Percentiles rank a stretch among this genome's conserved stretches.
phyloP scores from a whole-genome alignment of 1,139 yeast genomes.

The Yamadazyma atlantica region DNA sequence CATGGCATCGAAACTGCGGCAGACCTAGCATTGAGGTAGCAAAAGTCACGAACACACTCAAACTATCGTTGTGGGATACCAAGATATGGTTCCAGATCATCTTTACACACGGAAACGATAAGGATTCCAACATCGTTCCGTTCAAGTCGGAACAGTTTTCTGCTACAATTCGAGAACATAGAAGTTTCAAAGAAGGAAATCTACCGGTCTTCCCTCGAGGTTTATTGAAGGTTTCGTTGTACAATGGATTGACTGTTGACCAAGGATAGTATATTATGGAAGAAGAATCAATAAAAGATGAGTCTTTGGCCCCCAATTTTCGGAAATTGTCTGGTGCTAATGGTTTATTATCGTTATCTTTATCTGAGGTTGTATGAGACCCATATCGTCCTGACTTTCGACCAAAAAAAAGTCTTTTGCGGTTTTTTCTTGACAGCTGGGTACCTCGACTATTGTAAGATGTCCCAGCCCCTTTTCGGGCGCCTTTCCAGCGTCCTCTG shows the following conservation, averaged over 20 bases:
- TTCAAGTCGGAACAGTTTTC: slow-evolving; percentile 23
- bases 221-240: neutral
- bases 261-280: slow-evolving; percentile 20
- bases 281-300: slow-evolving; percentile 16
- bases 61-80: slow-evolving; percentile 27
- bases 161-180: slow-evolving; percentile 33
- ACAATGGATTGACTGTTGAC: slow-evolving; percentile 13
- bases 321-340: neutral
- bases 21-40: slow-evolving; percentile 21
- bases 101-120: slow-evolving; percentile 31
- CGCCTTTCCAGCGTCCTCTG: no score
- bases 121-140: slow-evolving; percentile 20
- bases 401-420: neutral
- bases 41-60: slow-evolving; percentile 29
- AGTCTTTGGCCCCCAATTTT: slow-evolving; percentile 9
- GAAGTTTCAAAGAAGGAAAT: slow-evolving; percentile 9
- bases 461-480: neutral
- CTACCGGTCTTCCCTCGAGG: slow-evolving; percentile 6
- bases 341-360: neutral
- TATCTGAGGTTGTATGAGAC: neutral
- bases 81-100: slow-evolving; percentile 35
- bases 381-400: neutral
- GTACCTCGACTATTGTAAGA: no score
- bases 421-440: no score
- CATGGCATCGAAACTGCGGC: slow-evolving; percentile 27